A percentile compares a stretch with the other conserved stretches of the same genome.
Evolutionary conservation across 805 yeast genomes (phyloP).

Genomic region (Starmerella riodocensis): DNA sequence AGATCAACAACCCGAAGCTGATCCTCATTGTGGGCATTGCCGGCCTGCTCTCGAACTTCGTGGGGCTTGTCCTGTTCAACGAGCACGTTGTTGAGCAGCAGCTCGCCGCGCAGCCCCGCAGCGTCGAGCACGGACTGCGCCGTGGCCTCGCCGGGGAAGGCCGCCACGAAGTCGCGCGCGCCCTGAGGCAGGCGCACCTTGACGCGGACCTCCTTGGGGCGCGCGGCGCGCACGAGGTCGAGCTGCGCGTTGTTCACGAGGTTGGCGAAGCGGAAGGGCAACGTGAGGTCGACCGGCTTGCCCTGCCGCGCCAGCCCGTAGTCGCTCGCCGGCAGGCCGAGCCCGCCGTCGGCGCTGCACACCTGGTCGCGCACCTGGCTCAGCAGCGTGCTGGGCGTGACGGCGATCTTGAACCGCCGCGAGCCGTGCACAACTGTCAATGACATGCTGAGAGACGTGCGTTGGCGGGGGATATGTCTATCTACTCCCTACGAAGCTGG

Average conservation of each 20-base stretch:
- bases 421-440: slow-evolving; percentile 12
- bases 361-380: slow-evolving; percentile 17
- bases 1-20: no score
- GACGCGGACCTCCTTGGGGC: slow-evolving; percentile 10
- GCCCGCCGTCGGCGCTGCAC: slow-evolving; percentile 6
- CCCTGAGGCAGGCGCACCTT: slow-evolving; percentile 16
- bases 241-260: slow-evolving; percentile 19
- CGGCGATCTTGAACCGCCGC: slow-evolving; percentile 15
- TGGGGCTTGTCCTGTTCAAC: slow-evolving; percentile 2
- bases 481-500: no score
- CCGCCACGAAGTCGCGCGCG: slow-evolving; percentile 15
- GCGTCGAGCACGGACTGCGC: slow-evolving; percentile 6
- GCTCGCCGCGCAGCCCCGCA: slow-evolving; percentile 10
- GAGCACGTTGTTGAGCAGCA: slow-evolving; percentile 4
- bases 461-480: no score
- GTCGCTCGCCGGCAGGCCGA: slow-evolving; percentile 8
- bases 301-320: slow-evolving; percentile 14
- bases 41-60: slow-evolving; percentile 13
- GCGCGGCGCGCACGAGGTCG: slow-evolving; percentile 6
- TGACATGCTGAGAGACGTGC: no score
- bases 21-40: neutral
- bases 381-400: slow-evolving; percentile 16
- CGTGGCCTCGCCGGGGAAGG: slow-evolving; percentile 7
- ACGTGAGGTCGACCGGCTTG: slow-evolving; percentile 18
- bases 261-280: slow-evolving; percentile 18